Evolutionary conservation across 495 filamentous ascomycete genomes (phyloP), one percentile per base, ranked within the genome.

Genomic region (Pyrenula massariospora): DNA sequence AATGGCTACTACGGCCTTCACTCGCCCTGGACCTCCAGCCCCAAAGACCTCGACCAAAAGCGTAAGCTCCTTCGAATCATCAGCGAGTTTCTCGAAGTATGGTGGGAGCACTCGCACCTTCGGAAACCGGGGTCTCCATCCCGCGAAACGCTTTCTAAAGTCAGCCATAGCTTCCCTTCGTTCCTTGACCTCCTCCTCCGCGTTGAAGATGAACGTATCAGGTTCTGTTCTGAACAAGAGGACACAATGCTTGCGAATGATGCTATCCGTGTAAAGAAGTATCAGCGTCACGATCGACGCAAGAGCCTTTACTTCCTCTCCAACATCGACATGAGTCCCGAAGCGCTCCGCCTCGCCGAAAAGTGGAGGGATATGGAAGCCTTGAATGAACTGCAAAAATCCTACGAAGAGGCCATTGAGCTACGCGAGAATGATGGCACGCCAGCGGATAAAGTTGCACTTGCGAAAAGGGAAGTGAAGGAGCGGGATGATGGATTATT

Each of bases 1-100:
- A 63, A 67, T 31, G 73, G 75, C 42, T 88, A 84, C 63, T 71
- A 83, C 25, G 80, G 73, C 2, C 73, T 95, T 19, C 83, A 86
- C 19, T 82, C 87, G 51, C 83, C 87, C 56, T 96, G 91, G 91
- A 94, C 88, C 2, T 87, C 85, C 76, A 22, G 72, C 87, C 24
- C 68, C 78, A 42, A 77, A 82, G 25, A 50, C 66, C 2, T 66
- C 66, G 11, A 64, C 69, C 36, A 58, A 57, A 25, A 11, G 68
- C 19, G 64, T 70, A n/a, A 58, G 36, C 22, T 53, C 55, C 52
- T 52, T 49, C 15, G 58, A 15, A 71, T 83, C 66, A 66, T 57
- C 54, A 62, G 66, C 31, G 62, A 63, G 56, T 59, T 73, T 5
- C 64, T 67, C 22, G 64, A 65, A 10, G 60, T 68, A 24, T 66